Base-by-base conservation (phyloP, 2,329 filamentous ascomycete species). In the Fusarium sp. region DNA sequence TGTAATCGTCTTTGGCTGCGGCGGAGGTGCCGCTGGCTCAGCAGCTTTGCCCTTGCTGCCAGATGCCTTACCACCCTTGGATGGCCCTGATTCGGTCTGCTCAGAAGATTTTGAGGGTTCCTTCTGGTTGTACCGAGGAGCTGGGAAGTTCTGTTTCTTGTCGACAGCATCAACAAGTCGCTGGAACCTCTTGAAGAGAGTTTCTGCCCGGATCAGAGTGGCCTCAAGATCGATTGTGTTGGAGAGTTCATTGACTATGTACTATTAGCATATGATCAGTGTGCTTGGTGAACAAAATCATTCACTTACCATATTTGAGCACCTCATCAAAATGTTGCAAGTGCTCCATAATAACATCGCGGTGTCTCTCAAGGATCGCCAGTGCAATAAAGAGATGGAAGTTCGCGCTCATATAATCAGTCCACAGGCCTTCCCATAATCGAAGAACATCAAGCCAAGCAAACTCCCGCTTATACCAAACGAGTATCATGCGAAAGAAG, bases 391-490 rank as follows among this genome's bases (percentile, higher is more conserved):
- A 99, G 20, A 99, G 86, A 80, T 98, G 96, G 83, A 98, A 99
- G 80, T 94, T 95, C 77, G 93, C 93, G 78, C 90, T 95, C 69
- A 94, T 83, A 77, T 92, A 96, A 81, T 99, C 96, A 5, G 96
- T 98, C 96, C 97, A 99, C 6, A 98, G 85, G 1, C 89, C 88
- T 82, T 99, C 96, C 96, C 96, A 99, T 8, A 99, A 85, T 24
- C 93, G 89, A 39, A 98, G 85, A 17, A 98, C 90, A 79, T 98
- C 95, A 54, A 88, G 82, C 94, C 96, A 99, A 75, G 91, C 89
- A 78, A 99, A 99, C 83, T 99, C 96, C 54, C 96, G 92, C 86
- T 99, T 99, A 83, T 96, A 99, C 96, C 96, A 99, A 15, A 99
- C 96, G 3, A 99, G 87, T 39, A 99, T 87, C 96, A 98, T 98